Conservation (phyloP, 1,284 basidiomycete genomes). For the Moesziomyces parantarcticus region DNA sequence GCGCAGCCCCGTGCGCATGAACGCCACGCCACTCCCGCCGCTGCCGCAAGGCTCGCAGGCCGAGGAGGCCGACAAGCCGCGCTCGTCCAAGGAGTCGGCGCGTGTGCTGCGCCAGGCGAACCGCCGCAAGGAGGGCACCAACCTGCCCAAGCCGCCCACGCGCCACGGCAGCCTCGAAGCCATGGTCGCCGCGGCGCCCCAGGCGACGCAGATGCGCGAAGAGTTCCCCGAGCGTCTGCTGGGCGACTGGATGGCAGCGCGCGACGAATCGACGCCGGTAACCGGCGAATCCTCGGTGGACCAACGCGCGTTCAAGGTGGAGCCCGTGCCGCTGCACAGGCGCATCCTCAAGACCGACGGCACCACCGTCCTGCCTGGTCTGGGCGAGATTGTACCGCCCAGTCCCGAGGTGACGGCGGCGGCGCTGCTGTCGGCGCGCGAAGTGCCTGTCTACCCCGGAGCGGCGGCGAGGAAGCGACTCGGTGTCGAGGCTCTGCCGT, state of each 20-base stretch:
- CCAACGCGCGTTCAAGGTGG: slow-evolving; percentile 9
- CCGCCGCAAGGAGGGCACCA: slow-evolving; percentile 21
- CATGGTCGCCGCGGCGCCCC: slow-evolving; percentile 31
- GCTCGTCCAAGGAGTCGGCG: slow-evolving; percentile 12
- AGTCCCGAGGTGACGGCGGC: slow-evolving; percentile 18
- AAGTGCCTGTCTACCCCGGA: slow-evolving; percentile 13
- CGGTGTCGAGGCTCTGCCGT: slow-evolving; percentile 5
- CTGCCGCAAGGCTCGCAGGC: slow-evolving; percentile 6
- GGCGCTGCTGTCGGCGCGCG: background rate
- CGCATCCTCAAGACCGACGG: slow-evolving; percentile 20
- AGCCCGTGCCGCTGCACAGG: slow-evolving; percentile 26
- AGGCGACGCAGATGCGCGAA: slow-evolving; percentile 18
- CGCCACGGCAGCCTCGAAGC: slow-evolving; percentile 32
- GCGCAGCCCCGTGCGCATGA: slow-evolving; percentile 21
- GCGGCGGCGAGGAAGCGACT: slow-evolving; percentile 16
- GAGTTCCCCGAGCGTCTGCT: slow-evolving; percentile 39
- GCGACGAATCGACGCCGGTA: background rate
- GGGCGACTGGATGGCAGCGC: slow-evolving; percentile 30
- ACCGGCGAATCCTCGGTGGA: background rate
- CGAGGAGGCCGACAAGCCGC: slow-evolving; percentile 4
- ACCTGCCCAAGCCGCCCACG: slow-evolving; percentile 20
- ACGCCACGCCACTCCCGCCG: slow-evolving; percentile 28
- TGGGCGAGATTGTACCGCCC: slow-evolving; percentile 40
- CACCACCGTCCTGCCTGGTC: slow-evolving; percentile 20
- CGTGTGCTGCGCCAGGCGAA: slow-evolving; percentile 18